phyloP scores from a whole-genome alignment of 208 protist species.

The Trypanosomatidae sp. region DNA sequence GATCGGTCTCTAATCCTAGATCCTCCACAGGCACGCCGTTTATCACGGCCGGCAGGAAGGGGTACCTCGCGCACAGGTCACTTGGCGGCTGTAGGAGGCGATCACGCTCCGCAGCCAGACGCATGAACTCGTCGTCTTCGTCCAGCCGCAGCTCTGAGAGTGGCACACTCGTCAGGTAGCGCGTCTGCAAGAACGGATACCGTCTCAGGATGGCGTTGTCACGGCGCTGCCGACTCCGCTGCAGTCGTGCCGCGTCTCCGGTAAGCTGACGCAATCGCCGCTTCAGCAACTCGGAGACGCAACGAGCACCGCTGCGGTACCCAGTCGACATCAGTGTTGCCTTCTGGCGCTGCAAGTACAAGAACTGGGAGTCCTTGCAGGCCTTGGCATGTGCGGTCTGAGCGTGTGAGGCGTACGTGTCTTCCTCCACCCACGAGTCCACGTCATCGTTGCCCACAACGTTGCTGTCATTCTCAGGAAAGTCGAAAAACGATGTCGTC shows the following conservation, averaged over 20 bases:
- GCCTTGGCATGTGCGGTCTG: constrained; percentile 15
- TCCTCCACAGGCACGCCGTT: constrained; percentile 46
- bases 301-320: constrained; percentile 23
- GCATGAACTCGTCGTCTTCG: constrained; percentile 41
- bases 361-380: constrained; percentile 45
- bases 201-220: constrained; percentile 31
- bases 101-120: constrained; percentile 33
- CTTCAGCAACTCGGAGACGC: constrained; percentile 39
- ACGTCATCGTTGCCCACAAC: constrained; percentile 11
- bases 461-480: constrained; percentile 27
- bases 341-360: constrained; percentile 48
- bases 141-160: constrained; percentile 35
- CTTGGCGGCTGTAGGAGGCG: constrained; percentile 40
- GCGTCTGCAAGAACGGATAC: constrained; percentile 48
- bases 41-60: constrained; percentile 48
- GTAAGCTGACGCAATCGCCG: constrained; percentile 43
- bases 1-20: constrained; percentile 56
- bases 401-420: constrained; percentile 22
- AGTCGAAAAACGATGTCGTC: constrained; percentile 18
- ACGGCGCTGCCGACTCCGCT: constrained; percentile 22
- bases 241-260: constrained; percentile 26
- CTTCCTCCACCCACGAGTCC: constrained; percentile 15
- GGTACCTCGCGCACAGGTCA: constrained; percentile 50
- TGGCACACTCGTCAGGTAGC: constrained; percentile 11
- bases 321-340: constrained; percentile 17